A percentile compares a stretch with the other conserved stretches of the same genome.
Evolutionary conservation across 768 basidiomycete genomes (phyloP).

Genomic region (Udeniomyces megalosporus): DNA sequence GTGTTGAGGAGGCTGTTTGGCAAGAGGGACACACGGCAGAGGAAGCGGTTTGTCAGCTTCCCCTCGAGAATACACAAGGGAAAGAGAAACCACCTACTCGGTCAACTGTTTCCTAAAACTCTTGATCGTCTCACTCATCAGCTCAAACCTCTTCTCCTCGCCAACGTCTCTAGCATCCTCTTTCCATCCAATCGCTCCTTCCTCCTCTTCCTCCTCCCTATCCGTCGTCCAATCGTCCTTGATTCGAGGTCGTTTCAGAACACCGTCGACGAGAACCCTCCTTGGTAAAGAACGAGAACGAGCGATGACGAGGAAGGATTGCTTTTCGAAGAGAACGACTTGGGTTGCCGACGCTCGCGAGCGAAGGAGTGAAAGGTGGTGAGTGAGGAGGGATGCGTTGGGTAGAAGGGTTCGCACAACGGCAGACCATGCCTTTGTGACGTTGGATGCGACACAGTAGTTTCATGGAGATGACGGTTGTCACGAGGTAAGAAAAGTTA

Average conservation of each 20-base stretch:
- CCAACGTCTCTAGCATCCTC: slow-evolving; percentile 21
- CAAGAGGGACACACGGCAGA: background rate
- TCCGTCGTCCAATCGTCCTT: background rate
- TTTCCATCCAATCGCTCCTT: slow-evolving; percentile 13
- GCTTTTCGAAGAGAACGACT: slow-evolving; percentile 88
- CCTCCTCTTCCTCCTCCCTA: slow-evolving; percentile 13
- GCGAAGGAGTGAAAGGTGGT: slow-evolving; percentile 72
- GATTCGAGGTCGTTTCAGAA: slow-evolving; percentile 2
- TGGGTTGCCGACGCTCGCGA: slow-evolving; percentile 78
- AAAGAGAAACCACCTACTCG: slow-evolving; percentile 1
- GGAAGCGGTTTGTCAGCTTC: too few relatives aligned
- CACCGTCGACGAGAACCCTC: background rate
- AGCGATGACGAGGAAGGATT: slow-evolving; percentile 94
- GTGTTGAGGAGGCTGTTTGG: background rate
- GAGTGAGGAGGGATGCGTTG: slow-evolving; percentile 73
- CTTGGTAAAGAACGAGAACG: slow-evolving; percentile 4
- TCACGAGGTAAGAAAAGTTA: background rate
- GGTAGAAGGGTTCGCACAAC: slow-evolving; percentile 95
- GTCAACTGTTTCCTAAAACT: slow-evolving; percentile 42
- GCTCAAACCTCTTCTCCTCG: slow-evolving; percentile 33
- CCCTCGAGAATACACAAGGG: background rate
- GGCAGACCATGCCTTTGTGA: slow-evolving; percentile 94
- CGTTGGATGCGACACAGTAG: too few relatives aligned
- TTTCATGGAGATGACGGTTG: too few relatives aligned
- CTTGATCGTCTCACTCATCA: slow-evolving; percentile 67